Evolutionary conservation across 495 filamentous ascomycete species (phyloP).

Genomic region (Talaromyces borbonicus): DNA sequence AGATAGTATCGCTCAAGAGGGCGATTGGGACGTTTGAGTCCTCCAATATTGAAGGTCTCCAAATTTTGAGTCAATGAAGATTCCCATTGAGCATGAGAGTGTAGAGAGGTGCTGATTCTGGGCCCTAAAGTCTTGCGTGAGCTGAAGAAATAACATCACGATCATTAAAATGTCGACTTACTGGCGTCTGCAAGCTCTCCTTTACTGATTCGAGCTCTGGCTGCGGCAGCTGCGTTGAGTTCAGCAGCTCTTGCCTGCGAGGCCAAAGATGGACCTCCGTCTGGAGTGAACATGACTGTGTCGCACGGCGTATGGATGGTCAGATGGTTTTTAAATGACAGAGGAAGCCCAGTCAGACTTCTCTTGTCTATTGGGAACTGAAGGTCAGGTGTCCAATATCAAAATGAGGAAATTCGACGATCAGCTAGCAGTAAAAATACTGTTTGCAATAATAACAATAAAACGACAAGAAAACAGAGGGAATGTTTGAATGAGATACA

Average conservation of each 20-base stretch:
- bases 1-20: slow-evolving; percentile 6
- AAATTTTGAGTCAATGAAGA: neutral
- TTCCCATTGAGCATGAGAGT: neutral
- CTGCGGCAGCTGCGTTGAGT: slow-evolving; percentile 7
- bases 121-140: slow-evolving; percentile 10
- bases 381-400: neutral
- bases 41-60: neutral
- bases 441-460: slow-evolving; percentile 1
- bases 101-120: slow-evolving; percentile 8
- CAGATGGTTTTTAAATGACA: neutral
- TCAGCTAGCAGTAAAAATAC: neutral
- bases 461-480: neutral
- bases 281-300: neutral
- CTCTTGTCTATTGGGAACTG: too few species aligned
- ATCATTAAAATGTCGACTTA: too few species aligned
- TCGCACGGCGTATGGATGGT: neutral
- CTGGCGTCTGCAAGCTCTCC: slow-evolving; percentile 15
- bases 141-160: too few species aligned
- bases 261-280: slow-evolving; percentile 5
- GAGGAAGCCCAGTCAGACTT: neutral
- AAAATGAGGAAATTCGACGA: neutral
- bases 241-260: slow-evolving; percentile 10
- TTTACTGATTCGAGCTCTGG: neutral
- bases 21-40: slow-evolving; percentile 3
- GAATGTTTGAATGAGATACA: neutral